These are phyloP conservation scores for Aspergillus bertholletiae DNA, from an alignment of 495 filamentous ascomycete species.

Conservation along the genomic window DNA sequence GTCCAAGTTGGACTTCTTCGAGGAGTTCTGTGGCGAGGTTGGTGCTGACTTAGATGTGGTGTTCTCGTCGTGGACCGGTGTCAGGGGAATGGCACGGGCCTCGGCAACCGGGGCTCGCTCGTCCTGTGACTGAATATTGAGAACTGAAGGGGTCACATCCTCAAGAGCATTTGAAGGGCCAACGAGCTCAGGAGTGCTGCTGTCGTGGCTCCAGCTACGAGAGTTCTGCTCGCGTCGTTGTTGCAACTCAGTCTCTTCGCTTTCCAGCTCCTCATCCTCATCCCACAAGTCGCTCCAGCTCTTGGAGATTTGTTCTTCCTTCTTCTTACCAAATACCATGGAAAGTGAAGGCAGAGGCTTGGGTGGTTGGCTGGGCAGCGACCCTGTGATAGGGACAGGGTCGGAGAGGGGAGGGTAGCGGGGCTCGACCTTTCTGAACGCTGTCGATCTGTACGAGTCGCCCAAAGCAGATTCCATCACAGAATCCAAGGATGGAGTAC, in stretches of 20 bases:
- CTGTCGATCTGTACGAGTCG: slow-evolving; percentile 62
- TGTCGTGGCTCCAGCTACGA: slow-evolving; percentile 78
- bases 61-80: slow-evolving; percentile 52
- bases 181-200: slow-evolving; percentile 41
- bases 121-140: slow-evolving; percentile 36
- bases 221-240: slow-evolving; percentile 70
- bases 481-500: slow-evolving; percentile 76
- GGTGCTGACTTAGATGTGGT: slow-evolving; percentile 64
- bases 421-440: slow-evolving; percentile 38
- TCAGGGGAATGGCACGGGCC: slow-evolving; percentile 30
- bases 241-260: slow-evolving; percentile 51
- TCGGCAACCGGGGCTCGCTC: slow-evolving; percentile 15
- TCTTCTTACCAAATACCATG: slow-evolving; percentile 72
- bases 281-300: slow-evolving; percentile 98
- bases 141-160: slow-evolving; percentile 47
- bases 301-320: slow-evolving; percentile 72
- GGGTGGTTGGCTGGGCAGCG: slow-evolving; percentile 68
- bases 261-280: slow-evolving; percentile 79
- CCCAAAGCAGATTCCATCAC: slow-evolving; percentile 72
- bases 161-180: slow-evolving; percentile 26
- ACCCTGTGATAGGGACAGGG: slow-evolving; percentile 65
- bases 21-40: slow-evolving; percentile 49
- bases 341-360: slow-evolving; percentile 65
- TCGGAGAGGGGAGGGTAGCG: slow-evolving; percentile 43
- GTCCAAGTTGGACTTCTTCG: slow-evolving; percentile 59